Conservation (phyloP, 2,329 filamentous ascomycete genomes). For the Seiridium unicorne region DNA sequence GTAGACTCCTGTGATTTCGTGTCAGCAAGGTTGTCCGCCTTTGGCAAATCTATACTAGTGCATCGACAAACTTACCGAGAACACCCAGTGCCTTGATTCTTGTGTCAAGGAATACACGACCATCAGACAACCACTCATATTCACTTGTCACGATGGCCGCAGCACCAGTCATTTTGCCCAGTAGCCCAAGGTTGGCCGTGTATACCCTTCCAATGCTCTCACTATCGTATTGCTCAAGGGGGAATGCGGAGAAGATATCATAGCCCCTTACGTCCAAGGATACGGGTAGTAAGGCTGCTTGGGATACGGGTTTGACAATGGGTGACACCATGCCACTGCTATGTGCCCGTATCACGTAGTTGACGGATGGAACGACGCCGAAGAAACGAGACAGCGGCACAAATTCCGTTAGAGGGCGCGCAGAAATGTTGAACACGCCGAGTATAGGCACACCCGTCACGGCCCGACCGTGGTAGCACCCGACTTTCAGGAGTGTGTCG, state of each 20-base stretch:
- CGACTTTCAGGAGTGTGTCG: constrained; percentile 70
- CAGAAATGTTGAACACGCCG: constrained; percentile 80
- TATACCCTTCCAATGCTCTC: constrained; percentile 39
- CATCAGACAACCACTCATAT: constrained; percentile 52
- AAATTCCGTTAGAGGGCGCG: constrained; percentile 62
- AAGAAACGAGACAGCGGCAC: constrained; percentile 71
- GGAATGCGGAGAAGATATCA: constrained; percentile 78
- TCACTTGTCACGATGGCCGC: constrained; percentile 70
- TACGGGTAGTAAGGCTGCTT: constrained; percentile 55
- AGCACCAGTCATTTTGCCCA: constrained; percentile 87
- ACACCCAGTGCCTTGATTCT: constrained; percentile 77
- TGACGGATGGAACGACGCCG: constrained; percentile 55
- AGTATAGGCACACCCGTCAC: constrained; percentile 73
- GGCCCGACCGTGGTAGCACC: constrained; percentile 68
- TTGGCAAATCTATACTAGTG: background rate
- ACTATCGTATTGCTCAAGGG: constrained; percentile 57
- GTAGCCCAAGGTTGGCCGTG: constrained; percentile 71
- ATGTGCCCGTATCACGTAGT: constrained; percentile 76
- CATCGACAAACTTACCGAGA: constrained; percentile 50
- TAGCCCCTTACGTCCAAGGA: constrained; percentile 66
- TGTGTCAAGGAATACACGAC: constrained; percentile 63
- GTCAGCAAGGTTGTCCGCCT: no score
- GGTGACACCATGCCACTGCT: constrained; percentile 60
- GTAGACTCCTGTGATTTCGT: constrained; percentile 60
- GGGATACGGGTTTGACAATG: constrained; percentile 42